phyloP scores from a whole-genome alignment of 768 basidiomycete genomes.

The Ramaria sp. region DNA sequence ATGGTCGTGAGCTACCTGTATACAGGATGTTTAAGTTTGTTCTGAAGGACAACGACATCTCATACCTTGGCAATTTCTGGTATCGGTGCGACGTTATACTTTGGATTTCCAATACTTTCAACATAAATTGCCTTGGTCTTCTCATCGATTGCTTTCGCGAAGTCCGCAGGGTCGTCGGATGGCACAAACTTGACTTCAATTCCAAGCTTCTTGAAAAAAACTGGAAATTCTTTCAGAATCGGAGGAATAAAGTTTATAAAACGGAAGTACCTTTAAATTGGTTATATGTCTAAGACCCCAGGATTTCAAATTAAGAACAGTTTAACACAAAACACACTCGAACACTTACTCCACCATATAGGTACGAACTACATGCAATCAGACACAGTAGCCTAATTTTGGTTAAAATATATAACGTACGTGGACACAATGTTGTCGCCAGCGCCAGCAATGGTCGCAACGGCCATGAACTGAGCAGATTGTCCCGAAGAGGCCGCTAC shows the following conservation, averaged over 20 bases:
- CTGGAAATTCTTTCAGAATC: constrained; percentile 20
- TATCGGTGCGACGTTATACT: constrained; percentile 55
- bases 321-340: not conserved
- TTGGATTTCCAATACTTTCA: constrained; percentile 74
- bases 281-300: constrained; percentile 44
- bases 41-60: not conserved
- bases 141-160: constrained; percentile 59
- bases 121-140: constrained; percentile 70
- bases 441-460: constrained; percentile 43
- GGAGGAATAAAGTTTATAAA: not conserved
- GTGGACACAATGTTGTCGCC: constrained; percentile 76
- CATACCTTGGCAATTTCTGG: constrained; percentile 55
- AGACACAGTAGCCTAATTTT: not conserved
- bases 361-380: constrained; percentile 31
- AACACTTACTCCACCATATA: constrained; percentile 58
- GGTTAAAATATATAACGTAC: constrained; percentile 25
- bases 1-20: constrained; percentile 56
- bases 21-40: not conserved
- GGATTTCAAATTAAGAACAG: not conserved
- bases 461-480: constrained; percentile 65
- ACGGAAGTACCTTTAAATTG: constrained; percentile 48
- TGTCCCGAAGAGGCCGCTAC: constrained; percentile 65
- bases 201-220: constrained; percentile 57
- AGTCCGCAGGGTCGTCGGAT: constrained; percentile 41
- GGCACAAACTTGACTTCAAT: constrained; percentile 57